These are phyloP conservation scores for Remersonia thermophila DNA, from an alignment of 2,329 filamentous ascomycete genomes.

Conservation along the genomic window DNA sequence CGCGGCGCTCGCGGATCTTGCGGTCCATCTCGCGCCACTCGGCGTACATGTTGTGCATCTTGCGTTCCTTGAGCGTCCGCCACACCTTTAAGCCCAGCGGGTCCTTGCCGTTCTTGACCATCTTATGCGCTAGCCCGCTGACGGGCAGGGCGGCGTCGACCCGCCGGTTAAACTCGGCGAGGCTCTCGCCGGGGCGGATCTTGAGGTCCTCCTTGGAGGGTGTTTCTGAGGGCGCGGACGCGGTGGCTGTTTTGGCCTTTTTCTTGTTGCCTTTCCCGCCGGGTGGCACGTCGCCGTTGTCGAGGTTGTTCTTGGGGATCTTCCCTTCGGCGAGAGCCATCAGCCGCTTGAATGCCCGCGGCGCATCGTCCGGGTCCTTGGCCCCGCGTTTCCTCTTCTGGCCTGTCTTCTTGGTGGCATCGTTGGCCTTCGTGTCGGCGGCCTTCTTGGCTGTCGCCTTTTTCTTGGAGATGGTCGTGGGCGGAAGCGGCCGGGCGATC, in stretches of 20 bases:
- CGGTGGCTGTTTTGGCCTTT: conserved; percentile 12
- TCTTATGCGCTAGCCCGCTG: conserved; percentile 53
- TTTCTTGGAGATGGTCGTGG: conserved; percentile 22
- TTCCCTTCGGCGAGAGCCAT: conserved; percentile 63
- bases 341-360: conserved; percentile 73
- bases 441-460: conserved; percentile 22
- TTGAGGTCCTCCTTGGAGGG: conserved; percentile 10
- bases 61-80: conserved; percentile 72
- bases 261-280: conserved; percentile 23
- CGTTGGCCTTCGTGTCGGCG: conserved; percentile 24
- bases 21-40: conserved; percentile 61
- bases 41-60: conserved; percentile 67
- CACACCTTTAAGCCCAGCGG: conserved; percentile 53
- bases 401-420: conserved; percentile 25
- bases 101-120: conserved; percentile 46
- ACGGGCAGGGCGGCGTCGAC: conserved; percentile 80
- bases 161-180: conserved; percentile 72
- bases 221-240: conserved; percentile 8
- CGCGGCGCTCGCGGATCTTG: conserved; percentile 49
- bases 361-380: conserved; percentile 57
- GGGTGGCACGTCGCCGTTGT: conserved; percentile 46
- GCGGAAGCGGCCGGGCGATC: conserved; percentile 39
- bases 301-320: conserved; percentile 49
- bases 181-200: conserved; percentile 71
- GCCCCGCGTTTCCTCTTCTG: conserved; percentile 35